Percentiles rank a stretch among this genome's conserved stretches.
phyloP scores from a whole-genome alignment of 2,329 filamentous ascomycete genomes.

The Phyllosticta citribraziliensis region DNA sequence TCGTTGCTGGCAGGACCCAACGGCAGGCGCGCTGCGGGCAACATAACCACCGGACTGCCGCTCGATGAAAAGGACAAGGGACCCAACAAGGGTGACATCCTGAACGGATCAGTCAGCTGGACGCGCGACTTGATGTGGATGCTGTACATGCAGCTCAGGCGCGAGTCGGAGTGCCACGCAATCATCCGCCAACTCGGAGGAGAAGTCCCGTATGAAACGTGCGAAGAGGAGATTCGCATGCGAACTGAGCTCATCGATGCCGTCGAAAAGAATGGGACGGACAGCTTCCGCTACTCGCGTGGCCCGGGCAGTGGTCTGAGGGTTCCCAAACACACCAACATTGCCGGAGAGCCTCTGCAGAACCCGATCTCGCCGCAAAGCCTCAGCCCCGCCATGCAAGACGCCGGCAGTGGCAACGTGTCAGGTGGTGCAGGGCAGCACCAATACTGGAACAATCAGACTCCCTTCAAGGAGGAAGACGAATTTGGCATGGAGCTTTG shows the following conservation, averaged over 20 bases:
- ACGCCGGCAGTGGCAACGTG: conserved; percentile 53
- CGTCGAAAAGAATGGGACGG: conserved; percentile 66
- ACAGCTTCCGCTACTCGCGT: conserved; percentile 75
- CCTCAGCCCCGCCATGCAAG: conserved; percentile 45
- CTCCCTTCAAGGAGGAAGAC: conserved; percentile 74
- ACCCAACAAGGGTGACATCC: conserved; percentile 96
- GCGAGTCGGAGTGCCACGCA: conserved; percentile 78
- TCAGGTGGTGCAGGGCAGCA: conserved; percentile 8
- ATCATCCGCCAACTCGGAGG: conserved; percentile 39
- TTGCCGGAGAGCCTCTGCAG: conserved; percentile 65
- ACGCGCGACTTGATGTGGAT: conserved; percentile 98
- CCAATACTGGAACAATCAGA: conserved; percentile 36
- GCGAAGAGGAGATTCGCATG: conserved; percentile 93
- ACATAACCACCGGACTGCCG: conserved; percentile 85
- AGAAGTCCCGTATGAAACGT: conserved; percentile 37
- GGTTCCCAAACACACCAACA: conserved; percentile 87
- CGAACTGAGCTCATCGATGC: conserved; percentile 84
- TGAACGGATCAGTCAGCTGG: conserved; percentile 96
- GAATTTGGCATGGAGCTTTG: conserved; percentile 69
- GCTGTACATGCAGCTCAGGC: conserved; percentile 76
- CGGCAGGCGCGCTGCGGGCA: conserved; percentile 69
- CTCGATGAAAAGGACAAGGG: conserved; percentile 98
- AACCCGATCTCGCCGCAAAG: conserved; percentile 51
- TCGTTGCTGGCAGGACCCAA: conserved; percentile 79
- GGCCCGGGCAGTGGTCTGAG: conserved; percentile 74